Conservation (phyloP, 2,329 filamentous ascomycete genomes). For the Cladobotryum protrusum region DNA sequence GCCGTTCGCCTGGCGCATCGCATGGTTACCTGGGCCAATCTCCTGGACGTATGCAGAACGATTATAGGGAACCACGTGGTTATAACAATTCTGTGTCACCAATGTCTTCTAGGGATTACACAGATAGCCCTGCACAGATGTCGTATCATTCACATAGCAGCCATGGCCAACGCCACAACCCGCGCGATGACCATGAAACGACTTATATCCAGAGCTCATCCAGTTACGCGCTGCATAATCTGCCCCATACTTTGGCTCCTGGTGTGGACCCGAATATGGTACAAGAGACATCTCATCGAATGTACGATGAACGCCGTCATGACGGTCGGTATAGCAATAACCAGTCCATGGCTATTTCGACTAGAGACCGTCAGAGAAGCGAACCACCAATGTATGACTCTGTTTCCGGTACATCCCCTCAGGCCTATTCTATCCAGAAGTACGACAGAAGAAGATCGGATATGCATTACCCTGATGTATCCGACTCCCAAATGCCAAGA, state of each 20-base stretch:
- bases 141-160: slow-evolving; percentile 25
- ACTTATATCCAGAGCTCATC: slow-evolving; percentile 24
- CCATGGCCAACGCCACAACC: slow-evolving; percentile 25
- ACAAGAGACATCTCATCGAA: slow-evolving; percentile 52
- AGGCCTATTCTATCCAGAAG: slow-evolving; percentile 32
- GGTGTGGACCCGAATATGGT: slow-evolving; percentile 52
- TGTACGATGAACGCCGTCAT: slow-evolving; percentile 48
- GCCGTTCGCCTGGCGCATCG: slow-evolving; percentile 25
- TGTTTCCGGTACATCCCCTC: slow-evolving; percentile 22
- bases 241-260: slow-evolving; percentile 55
- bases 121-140: slow-evolving; percentile 25
- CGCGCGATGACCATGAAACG: slow-evolving; percentile 32
- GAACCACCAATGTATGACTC: slow-evolving; percentile 25
- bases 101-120: slow-evolving; percentile 28
- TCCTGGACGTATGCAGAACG: slow-evolving; percentile 17
- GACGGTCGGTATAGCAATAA: slow-evolving; percentile 38
- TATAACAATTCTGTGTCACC: slow-evolving; percentile 24
- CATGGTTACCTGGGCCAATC: slow-evolving; percentile 22
- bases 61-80: slow-evolving; percentile 14
- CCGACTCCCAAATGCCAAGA: slow-evolving; percentile 21
- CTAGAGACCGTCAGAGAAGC: slow-evolving; percentile 35
- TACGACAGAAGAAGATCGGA: slow-evolving; percentile 37
- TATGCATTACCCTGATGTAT: slow-evolving; percentile 32
- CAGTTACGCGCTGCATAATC: slow-evolving; percentile 38
- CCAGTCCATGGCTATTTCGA: slow-evolving; percentile 33